Conservation (phyloP, 352 stramenopile genomes). For the Albugo candida region DNA sequence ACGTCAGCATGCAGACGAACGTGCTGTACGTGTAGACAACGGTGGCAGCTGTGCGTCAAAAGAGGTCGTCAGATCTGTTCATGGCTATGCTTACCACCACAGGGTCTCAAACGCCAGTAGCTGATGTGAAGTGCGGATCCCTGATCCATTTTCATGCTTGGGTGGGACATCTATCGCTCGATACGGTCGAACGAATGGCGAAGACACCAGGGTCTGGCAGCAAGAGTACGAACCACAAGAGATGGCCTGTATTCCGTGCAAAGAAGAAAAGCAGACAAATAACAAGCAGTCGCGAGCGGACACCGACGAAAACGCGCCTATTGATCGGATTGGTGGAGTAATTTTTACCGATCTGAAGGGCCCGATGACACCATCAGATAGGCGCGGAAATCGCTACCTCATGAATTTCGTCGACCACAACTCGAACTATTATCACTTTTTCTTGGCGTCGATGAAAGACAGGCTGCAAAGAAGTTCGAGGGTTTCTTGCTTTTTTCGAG, state of each 20-base stretch:
- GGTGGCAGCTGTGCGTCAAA: too few relatives aligned
- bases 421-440: background rate
- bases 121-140: too few relatives aligned
- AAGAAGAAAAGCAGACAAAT: background rate
- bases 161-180: too few relatives aligned
- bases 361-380: background rate
- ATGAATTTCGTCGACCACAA: background rate
- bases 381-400: background rate
- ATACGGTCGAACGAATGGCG: too few relatives aligned
- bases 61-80: background rate
- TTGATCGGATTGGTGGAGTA: background rate
- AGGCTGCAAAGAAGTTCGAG: background rate
- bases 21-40: too few relatives aligned
- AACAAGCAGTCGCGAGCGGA: background rate
- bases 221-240: too few relatives aligned
- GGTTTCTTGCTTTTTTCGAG: background rate
- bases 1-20: background rate
- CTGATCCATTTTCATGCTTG: too few relatives aligned
- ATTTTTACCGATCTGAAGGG: background rate
- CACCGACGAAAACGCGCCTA: conserved; percentile 2
- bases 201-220: too few relatives aligned
- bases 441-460: background rate
- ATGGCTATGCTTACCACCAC: background rate
- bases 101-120: background rate
- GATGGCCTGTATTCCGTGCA: background rate